Evolutionary conservation across 768 basidiomycete species (phyloP).

Genomic region (Melanogaster broomeanus): DNA sequence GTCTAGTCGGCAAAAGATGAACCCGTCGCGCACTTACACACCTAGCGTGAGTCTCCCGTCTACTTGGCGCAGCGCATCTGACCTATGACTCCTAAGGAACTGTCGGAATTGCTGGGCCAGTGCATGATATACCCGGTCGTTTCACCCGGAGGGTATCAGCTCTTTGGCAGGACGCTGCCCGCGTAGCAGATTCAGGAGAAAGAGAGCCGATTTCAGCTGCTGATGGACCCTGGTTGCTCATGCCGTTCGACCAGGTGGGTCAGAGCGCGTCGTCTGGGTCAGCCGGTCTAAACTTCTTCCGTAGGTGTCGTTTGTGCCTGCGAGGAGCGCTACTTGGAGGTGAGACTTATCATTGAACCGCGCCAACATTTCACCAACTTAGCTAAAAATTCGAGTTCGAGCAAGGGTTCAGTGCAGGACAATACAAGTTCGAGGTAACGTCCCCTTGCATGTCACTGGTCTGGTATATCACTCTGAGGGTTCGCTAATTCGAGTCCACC

Average conservation of each 20-base stretch:
- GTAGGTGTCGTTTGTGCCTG: conserved; percentile 52
- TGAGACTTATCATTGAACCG: conserved; percentile 14
- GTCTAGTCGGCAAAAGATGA: no score
- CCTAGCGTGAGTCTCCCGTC: conserved; percentile 44
- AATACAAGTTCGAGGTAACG: conserved; percentile 50
- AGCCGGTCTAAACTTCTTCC: not conserved
- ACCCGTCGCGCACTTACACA: conserved; percentile 55
- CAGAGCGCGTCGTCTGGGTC: no score
- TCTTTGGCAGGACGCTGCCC: conserved; percentile 61
- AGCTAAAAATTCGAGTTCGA: conserved; percentile 39
- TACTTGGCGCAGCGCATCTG: not conserved
- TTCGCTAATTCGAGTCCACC: conserved; percentile 45
- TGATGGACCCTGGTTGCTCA: conserved; percentile 62
- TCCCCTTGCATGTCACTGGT: not conserved
- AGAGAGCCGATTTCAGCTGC: conserved; percentile 45
- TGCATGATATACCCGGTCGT: conserved; percentile 66
- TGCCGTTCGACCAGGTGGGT: conserved; percentile 60
- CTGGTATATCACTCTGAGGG: conserved; percentile 5
- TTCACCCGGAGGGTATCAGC: conserved; percentile 66
- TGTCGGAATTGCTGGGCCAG: conserved; percentile 67
- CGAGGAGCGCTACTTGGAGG: conserved; percentile 53
- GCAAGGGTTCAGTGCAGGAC: conserved; percentile 52
- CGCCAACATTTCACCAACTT: not conserved
- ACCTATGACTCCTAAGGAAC: conserved; percentile 47
- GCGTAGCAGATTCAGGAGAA: conserved; percentile 68